These are phyloP conservation scores for Furcasterigmium sp. DNA, from an alignment of 2,329 filamentous ascomycete species.

Conservation along the genomic window DNA sequence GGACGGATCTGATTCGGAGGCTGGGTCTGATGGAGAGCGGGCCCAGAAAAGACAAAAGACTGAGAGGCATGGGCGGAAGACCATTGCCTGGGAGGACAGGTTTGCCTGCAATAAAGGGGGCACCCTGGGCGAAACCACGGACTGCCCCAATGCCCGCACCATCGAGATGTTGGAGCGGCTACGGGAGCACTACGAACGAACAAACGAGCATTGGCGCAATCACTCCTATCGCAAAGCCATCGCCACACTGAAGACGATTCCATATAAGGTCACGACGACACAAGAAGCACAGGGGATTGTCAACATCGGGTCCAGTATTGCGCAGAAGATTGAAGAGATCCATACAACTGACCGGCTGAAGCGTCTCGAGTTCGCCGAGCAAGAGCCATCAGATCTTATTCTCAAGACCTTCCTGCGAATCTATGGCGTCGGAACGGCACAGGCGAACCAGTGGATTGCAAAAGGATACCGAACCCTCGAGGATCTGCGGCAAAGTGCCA, in stretches of 20 bases:
- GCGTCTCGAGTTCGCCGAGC: constrained; percentile 64
- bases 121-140: constrained; percentile 30
- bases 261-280: constrained; percentile 58
- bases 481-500: constrained; percentile 58
- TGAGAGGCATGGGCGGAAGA: constrained; percentile 20
- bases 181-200: constrained; percentile 69
- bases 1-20: constrained; percentile 9
- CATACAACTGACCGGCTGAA: constrained; percentile 66
- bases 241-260: constrained; percentile 63
- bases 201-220: constrained; percentile 72
- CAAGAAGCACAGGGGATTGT: constrained; percentile 64
- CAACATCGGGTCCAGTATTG: constrained; percentile 66
- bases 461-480: constrained; percentile 70
- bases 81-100: constrained; percentile 35
- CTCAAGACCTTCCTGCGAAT: constrained; percentile 70
- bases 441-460: constrained; percentile 71
- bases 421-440: constrained; percentile 68
- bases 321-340: constrained; percentile 87
- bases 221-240: constrained; percentile 75
- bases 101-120: constrained; percentile 53
- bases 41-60: constrained; percentile 17
- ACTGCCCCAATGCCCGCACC: constrained; percentile 66
- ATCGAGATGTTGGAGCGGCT: constrained; percentile 76
- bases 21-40: constrained; percentile 20
- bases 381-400: constrained; percentile 59